These are phyloP conservation scores for Dipodascus geniculatus DNA, from an alignment of 805 yeast genomes.

Conservation along the genomic window DNA sequence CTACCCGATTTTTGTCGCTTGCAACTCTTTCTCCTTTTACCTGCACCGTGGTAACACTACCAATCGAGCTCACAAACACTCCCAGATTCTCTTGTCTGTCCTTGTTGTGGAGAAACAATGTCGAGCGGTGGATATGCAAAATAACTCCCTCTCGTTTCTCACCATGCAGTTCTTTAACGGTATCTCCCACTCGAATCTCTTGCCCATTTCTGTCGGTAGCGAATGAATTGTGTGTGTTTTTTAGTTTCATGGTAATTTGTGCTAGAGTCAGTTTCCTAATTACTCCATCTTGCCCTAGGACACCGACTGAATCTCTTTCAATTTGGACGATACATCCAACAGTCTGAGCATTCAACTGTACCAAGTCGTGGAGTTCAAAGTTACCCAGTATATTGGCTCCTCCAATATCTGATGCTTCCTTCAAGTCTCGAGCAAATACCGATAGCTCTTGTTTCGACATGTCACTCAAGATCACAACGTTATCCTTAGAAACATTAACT, in stretches of 20 bases:
- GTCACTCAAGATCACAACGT: constrained; percentile 82
- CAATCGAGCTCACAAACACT: constrained; percentile 69
- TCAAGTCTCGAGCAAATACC: constrained; percentile 83
- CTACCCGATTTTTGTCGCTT: constrained; percentile 67
- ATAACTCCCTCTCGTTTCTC: constrained; percentile 84
- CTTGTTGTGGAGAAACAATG: constrained; percentile 69
- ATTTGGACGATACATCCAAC: constrained; percentile 87
- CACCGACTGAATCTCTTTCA: constrained; percentile 74
- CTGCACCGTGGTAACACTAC: constrained; percentile 71
- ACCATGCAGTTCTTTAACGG: constrained; percentile 74
- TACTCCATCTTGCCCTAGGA: constrained; percentile 75
- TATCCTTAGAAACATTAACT: constrained; percentile 67
- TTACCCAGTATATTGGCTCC: constrained; percentile 60
- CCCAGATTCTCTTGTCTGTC: constrained; percentile 79
- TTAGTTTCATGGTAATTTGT: constrained; percentile 69
- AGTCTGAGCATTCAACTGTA: constrained; percentile 70
- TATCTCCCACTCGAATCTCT: constrained; percentile 81
- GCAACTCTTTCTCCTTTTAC: constrained; percentile 64
- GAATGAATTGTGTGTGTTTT: constrained; percentile 38
- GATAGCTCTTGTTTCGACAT: constrained; percentile 81
- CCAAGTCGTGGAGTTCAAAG: constrained; percentile 81
- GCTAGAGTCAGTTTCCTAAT: constrained; percentile 60
- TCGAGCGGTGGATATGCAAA: constrained; percentile 72
- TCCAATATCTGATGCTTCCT: constrained; percentile 83
- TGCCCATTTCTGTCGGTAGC: constrained; percentile 81